Conservation (phyloP, 2,329 filamentous ascomycete genomes). For the Metarhizium robertsii region DNA sequence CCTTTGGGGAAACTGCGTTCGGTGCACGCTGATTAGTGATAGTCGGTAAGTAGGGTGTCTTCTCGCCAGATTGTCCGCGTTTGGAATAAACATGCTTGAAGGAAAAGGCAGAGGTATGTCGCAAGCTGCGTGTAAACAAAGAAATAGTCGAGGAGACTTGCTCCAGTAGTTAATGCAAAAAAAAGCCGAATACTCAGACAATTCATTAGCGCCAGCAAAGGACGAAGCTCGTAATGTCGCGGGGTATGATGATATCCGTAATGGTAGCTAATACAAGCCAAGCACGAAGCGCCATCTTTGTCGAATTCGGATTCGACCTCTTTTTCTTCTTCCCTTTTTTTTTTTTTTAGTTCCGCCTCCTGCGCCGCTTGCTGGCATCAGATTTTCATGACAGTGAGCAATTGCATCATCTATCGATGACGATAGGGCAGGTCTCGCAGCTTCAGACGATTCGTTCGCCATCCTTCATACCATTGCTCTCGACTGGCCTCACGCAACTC, state of each 20-base stretch:
- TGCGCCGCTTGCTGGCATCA: background rate
- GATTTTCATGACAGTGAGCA: background rate
- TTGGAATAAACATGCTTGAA: background rate
- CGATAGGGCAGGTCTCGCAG: constrained; percentile 34
- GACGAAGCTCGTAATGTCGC: background rate
- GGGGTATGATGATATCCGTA: constrained; percentile 1
- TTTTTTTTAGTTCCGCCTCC: background rate
- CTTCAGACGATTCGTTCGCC: constrained; percentile 68
- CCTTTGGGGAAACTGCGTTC: background rate
- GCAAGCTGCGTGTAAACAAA: background rate
- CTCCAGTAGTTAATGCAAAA: background rate
- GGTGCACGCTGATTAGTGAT: background rate
- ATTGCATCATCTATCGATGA: constrained; percentile 18
- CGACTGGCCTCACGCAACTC: constrained; percentile 86
- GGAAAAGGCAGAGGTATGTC: background rate
- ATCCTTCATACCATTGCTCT: constrained; percentile 91
- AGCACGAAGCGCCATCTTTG: background rate
- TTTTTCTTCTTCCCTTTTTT: too few relatives aligned
- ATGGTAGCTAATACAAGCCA: background rate
- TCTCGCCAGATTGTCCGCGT: background rate
- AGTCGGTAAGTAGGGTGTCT: background rate
- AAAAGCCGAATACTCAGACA: background rate
- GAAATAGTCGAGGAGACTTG: background rate
- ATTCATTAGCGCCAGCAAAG: background rate
- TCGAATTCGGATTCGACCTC: background rate